Evolutionary conservation across 805 yeast species (phyloP), one percentile per base, ranked within the genome.

Genomic region (Candida coquimbonensis): DNA sequence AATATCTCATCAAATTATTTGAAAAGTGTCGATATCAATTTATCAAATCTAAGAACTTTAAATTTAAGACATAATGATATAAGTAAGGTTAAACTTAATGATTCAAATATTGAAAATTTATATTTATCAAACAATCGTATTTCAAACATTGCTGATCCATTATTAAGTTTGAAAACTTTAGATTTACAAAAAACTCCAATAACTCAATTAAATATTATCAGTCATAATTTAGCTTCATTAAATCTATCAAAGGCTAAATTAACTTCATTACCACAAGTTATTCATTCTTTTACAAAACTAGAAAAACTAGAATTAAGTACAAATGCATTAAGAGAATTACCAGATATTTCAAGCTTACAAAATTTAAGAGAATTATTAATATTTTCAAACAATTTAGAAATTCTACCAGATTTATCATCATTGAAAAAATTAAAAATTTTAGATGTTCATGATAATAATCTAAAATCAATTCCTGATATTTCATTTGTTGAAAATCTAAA

Each of bases 181-280:
- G 85, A 83, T 57, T 69, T 89, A 40, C 89, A 85, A 59, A 77
- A 84, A 59, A 90, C 89, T 61, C 97, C 96, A 6, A 77, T 89
- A 45, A 88, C 96, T 0, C 73, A 77, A 47, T 73, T 87, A 51
- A 77, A 76, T 32, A 62, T 72, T 21, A 61, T 67, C 16, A 76
- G 87, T 61, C 69, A 72, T 11, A 73, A 77, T 50, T 69, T 89
- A 61, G 81, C 88, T 2, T 78, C 80, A 16, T 70, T 93, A 41
- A 88, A 88, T 50, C 67, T 93, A 44, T 78, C 86, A 9, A 85
- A 84, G 57, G 96, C 96, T 1, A 88, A 87, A 55, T 67, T 93
- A 41, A 78, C 96, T 0, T 72, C 86, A 7, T 68, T 93, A 27
- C 83, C 90, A 1, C 71, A 77, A 8, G 77, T 75, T 16, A 77